Evolutionary conservation across 164 flowering plant genomes (phyloP).

Genomic region (Vitis cinerea): DNA sequence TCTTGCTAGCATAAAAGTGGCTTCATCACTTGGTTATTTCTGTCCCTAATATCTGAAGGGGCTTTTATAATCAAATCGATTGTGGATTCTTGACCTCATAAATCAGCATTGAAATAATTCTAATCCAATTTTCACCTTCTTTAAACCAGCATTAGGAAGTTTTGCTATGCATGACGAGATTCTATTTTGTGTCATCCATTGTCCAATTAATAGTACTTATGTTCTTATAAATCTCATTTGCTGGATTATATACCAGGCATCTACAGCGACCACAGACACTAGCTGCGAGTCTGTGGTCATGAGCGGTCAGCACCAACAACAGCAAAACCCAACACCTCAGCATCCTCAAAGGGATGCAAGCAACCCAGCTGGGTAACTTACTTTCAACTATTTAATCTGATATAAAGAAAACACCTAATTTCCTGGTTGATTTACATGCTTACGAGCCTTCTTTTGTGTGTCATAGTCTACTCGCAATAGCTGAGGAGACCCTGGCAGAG

Average conservation of each 20-base stretch:
- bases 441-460: not conserved
- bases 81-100: too few relatives aligned
- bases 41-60: not conserved
- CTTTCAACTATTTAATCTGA: not conserved
- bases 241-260: conserved; percentile 32
- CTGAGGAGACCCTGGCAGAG: conserved; percentile 97
- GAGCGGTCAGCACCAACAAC: conserved; percentile 74
- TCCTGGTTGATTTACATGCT: not conserved
- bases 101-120: too few relatives aligned
- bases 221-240: not conserved
- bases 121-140: too few relatives aligned
- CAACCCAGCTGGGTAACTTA: conserved; percentile 81
- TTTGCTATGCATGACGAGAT: too few relatives aligned
- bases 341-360: conserved; percentile 74
- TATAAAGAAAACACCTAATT: not conserved
- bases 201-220: not conserved
- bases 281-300: conserved; percentile 91
- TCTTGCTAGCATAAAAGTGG: not conserved
- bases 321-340: conserved; percentile 73
- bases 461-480: conserved; percentile 70
- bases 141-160: too few relatives aligned
- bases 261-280: conserved; percentile 64
- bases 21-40: not conserved
- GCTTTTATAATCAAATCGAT: too few relatives aligned
- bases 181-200: too few relatives aligned